These are phyloP conservation scores for Mollisia scopiformis DNA, from an alignment of 2,329 filamentous ascomycete species.

Conservation along the genomic window DNA sequence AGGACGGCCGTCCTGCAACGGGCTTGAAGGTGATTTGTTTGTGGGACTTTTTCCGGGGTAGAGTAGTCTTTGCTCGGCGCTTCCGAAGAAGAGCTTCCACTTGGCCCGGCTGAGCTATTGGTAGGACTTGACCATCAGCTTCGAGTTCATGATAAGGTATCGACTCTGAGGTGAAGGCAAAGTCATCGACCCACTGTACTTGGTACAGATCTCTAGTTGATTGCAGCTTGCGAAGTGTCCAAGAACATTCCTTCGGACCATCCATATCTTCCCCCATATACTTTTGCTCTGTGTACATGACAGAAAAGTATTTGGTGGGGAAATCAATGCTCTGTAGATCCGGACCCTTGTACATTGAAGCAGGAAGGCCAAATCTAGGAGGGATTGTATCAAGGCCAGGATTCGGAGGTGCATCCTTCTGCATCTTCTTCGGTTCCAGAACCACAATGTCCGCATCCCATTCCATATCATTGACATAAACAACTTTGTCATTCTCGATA, in stretches of 20 bases:
- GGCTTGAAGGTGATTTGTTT: too few species aligned
- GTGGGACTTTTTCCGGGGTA: not conserved
- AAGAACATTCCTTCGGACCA: constrained; percentile 18
- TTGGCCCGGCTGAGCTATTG: not conserved
- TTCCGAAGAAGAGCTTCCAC: too few species aligned
- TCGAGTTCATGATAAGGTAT: constrained; percentile 46
- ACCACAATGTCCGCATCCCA: constrained; percentile 28
- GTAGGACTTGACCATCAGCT: constrained; percentile 13
- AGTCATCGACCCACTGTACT: constrained; percentile 35
- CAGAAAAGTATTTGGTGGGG: not conserved
- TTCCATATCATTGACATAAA: constrained; percentile 23
- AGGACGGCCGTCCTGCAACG: not conserved
- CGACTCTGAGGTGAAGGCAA: constrained; percentile 45
- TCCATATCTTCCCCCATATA: constrained; percentile 12
- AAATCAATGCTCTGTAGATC: not conserved
- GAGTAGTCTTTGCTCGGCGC: too few species aligned
- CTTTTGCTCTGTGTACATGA: not conserved
- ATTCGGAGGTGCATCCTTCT: constrained; percentile 20
- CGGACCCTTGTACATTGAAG: not conserved
- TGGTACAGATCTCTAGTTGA: constrained; percentile 1
- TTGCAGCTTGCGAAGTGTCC: constrained; percentile 8
- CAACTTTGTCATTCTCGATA: constrained; percentile 5
- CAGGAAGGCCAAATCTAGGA: constrained; percentile 15
- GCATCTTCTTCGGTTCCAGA: constrained; percentile 27
- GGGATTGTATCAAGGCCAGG: constrained; percentile 33